Evolutionary conservation across 2,329 filamentous ascomycete species (phyloP).

Genomic region (Calonectria honghensis): DNA sequence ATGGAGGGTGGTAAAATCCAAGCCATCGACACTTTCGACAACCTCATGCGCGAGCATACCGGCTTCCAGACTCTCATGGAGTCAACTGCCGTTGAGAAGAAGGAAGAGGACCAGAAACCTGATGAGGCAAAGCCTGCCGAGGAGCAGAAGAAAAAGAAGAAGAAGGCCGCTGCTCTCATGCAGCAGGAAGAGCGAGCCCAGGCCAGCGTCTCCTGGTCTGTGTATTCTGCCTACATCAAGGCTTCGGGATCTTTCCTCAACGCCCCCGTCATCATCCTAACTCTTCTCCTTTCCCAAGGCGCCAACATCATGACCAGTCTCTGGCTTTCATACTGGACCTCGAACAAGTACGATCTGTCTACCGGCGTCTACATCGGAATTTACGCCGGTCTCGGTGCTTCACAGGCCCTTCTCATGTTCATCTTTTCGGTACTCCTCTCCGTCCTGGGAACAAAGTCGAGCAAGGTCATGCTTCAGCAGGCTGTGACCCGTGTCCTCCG

Average conservation of each 20-base stretch:
- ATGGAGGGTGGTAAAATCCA: constrained; percentile 91
- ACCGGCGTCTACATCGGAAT: constrained; percentile 83
- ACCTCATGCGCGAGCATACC: constrained; percentile 86
- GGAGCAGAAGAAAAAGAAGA: constrained; percentile 72
- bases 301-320: constrained; percentile 91
- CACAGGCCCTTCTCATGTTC: constrained; percentile 86
- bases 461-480: constrained; percentile 85
- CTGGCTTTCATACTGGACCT: constrained; percentile 97
- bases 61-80: constrained; percentile 91
- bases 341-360: constrained; percentile 81
- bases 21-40: constrained; percentile 91
- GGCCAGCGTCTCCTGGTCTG: constrained; percentile 85
- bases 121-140: constrained; percentile 63
- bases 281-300: constrained; percentile 84
- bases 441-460: constrained; percentile 86
- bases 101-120: constrained; percentile 70
- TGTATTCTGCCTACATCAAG: constrained; percentile 85
- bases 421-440: constrained; percentile 86
- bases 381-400: constrained; percentile 81
- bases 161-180: constrained; percentile 80
- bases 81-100: constrained; percentile 83
- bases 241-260: constrained; percentile 84
- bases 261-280: constrained; percentile 76
- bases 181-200: constrained; percentile 82
- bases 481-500: constrained; percentile 86